phyloP scores from a whole-genome alignment of 2,329 filamentous ascomycete species.

The Leptographium radiaticola region DNA sequence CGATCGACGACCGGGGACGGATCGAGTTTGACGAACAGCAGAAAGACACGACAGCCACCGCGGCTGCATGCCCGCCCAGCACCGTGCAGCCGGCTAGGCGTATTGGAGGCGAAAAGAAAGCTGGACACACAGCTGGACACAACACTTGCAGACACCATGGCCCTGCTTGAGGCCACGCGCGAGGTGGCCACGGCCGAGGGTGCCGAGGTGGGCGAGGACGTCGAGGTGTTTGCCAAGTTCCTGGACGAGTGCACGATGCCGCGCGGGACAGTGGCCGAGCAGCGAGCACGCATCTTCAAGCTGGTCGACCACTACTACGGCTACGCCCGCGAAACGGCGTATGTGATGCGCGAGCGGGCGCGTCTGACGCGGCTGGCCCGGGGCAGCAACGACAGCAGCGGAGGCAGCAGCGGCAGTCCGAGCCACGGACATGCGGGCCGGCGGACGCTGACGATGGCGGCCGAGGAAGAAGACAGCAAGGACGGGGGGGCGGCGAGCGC shows the following conservation, averaged over 20 bases:
- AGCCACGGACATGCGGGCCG: slow-evolving; percentile 10
- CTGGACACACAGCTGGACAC: not conserved
- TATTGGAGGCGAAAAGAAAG: not conserved
- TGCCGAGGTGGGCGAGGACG: slow-evolving; percentile 53
- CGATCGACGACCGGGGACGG: not conserved
- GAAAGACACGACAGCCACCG: not conserved
- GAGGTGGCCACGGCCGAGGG: slow-evolving; percentile 18
- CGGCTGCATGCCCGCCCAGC: not conserved
- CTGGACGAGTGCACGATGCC: slow-evolving; percentile 59
- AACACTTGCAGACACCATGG: slow-evolving; percentile 12
- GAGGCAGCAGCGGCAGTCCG: not conserved
- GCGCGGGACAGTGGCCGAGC: slow-evolving; percentile 34
- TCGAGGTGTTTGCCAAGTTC: slow-evolving; percentile 73
- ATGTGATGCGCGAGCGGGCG: slow-evolving; percentile 28
- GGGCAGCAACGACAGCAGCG: slow-evolving; percentile 5
- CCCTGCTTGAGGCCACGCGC: slow-evolving; percentile 19
- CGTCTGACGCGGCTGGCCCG: slow-evolving; percentile 14
- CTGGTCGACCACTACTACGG: slow-evolving; percentile 54
- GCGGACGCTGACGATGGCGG: not conserved
- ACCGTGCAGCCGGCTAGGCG: not conserved
- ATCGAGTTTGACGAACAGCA: not conserved
- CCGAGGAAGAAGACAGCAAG: not conserved
- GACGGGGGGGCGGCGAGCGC: slow-evolving; percentile 27
- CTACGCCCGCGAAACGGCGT: slow-evolving; percentile 34
- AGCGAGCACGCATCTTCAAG: slow-evolving; percentile 52